These are phyloP conservation scores for Boletales sp. DNA, from an alignment of 768 basidiomycete species.

Conservation along the genomic window DNA sequence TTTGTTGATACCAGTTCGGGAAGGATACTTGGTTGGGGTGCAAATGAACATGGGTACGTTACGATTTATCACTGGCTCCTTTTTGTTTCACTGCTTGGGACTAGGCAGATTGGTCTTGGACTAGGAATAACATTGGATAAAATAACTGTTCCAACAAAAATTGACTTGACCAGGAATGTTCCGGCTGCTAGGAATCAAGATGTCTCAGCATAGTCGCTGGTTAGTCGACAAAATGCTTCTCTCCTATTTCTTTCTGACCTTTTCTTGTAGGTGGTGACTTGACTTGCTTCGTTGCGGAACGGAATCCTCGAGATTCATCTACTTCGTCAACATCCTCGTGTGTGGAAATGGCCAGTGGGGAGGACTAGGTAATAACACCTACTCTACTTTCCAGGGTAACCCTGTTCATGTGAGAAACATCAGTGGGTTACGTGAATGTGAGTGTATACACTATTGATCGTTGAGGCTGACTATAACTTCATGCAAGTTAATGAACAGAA, in stretches of 20 bases:
- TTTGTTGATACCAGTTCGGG: constrained; percentile 69
- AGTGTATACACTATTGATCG: constrained; percentile 25
- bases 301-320: constrained; percentile 32
- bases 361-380: constrained; percentile 60
- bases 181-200: constrained; percentile 46
- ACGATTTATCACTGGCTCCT: not conserved
- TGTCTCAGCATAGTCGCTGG: constrained; percentile 70
- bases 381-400: constrained; percentile 65
- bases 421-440: constrained; percentile 85
- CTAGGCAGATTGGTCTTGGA: constrained; percentile 81
- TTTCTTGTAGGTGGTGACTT: constrained; percentile 60
- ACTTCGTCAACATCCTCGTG: constrained; percentile 57
- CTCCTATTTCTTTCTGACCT: not conserved
- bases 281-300: constrained; percentile 74
- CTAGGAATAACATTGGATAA: constrained; percentile 56
- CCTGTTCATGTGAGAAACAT: constrained; percentile 70
- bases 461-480: constrained; percentile 2
- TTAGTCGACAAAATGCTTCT: constrained; percentile 19
- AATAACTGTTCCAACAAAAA: constrained; percentile 82
- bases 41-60: constrained; percentile 77
- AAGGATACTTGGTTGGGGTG: constrained; percentile 83
- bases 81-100: not conserved
- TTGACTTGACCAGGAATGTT: constrained; percentile 62
- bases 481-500: constrained; percentile 61
- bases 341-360: constrained; percentile 86